Base-by-base conservation (phyloP, 352 stramenopile species). In the Pythium chondricola region DNA sequence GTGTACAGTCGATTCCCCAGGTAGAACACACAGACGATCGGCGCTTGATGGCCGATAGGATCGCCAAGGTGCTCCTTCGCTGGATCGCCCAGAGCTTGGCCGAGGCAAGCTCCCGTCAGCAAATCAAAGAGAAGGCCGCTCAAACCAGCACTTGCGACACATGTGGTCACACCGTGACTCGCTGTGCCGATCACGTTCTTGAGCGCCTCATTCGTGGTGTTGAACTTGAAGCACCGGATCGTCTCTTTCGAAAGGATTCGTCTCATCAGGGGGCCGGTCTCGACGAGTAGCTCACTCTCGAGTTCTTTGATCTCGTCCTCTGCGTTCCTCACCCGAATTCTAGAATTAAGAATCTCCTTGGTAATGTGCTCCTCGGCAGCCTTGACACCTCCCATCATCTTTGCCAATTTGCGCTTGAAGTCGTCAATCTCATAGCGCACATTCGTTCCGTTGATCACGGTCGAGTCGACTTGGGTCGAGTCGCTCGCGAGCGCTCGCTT, bases 181-280 rank as follows among this genome's bases (percentile, higher is more conserved):
- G 77, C 72, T 17, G 71, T 81, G 2, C 75, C 81, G 8, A 92
- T 61, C 6, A 88, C 81, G 33, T 85, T 84, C 50, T 84, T 86
- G 29, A 88, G 43, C 16, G 67, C 61, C 45, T 85, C 71, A 22
- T 92, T 89, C 1, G 67, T 77, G 7, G 70, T 63, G 44, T 79
- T 92, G 53, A 92, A 92, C 5, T 63, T 44, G 41, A 89, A 92
- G 31, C 77, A 92, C 0, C 81, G 81, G 11, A 92, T 45, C n/a
- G 42, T 55, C 6, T 87, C 65, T 57, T 74, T 88, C 0, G 69
- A 65, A 18, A 78, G 40, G 50, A 89, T 70, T 40, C 71, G 79
- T n/a, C 75, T 69, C 77, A 92, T 89, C 3, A 92, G 58, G 0
- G 69, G 58, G 0, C 81, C 81, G 0, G 81, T 89, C 43, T 89